phyloP scores from a whole-genome alignment of 2,329 filamentous ascomycete genomes.

The Venturia nashicola region DNA sequence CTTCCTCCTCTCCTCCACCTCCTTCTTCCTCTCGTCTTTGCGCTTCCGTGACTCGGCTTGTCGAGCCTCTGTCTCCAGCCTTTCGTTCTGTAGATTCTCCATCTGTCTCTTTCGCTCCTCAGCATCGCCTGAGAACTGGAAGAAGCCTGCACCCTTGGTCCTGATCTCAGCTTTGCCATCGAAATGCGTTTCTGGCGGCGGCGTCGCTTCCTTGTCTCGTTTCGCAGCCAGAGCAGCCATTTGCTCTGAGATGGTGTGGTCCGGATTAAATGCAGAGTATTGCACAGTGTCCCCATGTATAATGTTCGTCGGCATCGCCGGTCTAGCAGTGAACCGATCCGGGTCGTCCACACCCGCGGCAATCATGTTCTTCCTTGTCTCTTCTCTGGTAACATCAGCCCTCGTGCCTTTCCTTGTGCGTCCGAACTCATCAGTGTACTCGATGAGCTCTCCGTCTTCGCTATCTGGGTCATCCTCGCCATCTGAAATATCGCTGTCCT shows the following conservation, averaged over 20 bases:
- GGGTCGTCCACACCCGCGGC: slow-evolving; percentile 46
- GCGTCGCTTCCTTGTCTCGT: slow-evolving; percentile 67
- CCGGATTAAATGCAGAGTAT: slow-evolving; percentile 67
- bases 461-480: slow-evolving; percentile 26
- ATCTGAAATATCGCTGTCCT: slow-evolving; percentile 24
- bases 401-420: slow-evolving; percentile 63
- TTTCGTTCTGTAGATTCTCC: slow-evolving; percentile 55
- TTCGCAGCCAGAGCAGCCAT: slow-evolving; percentile 72
- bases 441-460: slow-evolving; percentile 53
- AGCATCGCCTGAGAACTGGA: slow-evolving; percentile 71
- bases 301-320: slow-evolving; percentile 52
- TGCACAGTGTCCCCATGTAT: slow-evolving; percentile 85
- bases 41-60: slow-evolving; percentile 44
- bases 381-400: slow-evolving; percentile 52
- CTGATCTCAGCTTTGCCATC: slow-evolving; percentile 74
- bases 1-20: slow-evolving; percentile 43
- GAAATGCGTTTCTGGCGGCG: slow-evolving; percentile 73
- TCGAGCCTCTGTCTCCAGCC: slow-evolving; percentile 54
- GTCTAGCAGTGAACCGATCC: slow-evolving; percentile 57
- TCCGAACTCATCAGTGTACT: slow-evolving; percentile 87
- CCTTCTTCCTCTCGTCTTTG: slow-evolving; percentile 40
- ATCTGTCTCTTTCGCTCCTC: slow-evolving; percentile 60
- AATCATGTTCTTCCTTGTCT: slow-evolving; percentile 43
- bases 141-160: slow-evolving; percentile 83
- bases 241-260: slow-evolving; percentile 46